These are phyloP conservation scores for Venturia pyrina DNA, from an alignment of 2,329 filamentous ascomycete genomes.

Conservation along the genomic window DNA sequence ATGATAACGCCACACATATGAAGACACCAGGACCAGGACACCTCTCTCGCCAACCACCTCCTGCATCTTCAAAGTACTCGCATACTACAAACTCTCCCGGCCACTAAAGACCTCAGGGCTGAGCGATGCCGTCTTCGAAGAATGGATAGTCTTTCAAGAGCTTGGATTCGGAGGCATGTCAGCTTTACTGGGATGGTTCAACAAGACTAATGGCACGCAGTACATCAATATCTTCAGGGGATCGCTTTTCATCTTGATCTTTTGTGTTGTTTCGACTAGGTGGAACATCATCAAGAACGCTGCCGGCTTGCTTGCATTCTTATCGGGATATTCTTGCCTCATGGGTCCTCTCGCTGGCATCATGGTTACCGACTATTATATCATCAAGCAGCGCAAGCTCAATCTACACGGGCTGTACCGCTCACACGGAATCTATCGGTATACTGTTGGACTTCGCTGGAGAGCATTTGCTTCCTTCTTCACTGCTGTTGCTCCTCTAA, in stretches of 20 bases:
- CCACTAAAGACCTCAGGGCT: no score
- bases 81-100: no score
- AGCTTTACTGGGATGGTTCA: not conserved
- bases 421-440: constrained; percentile 25
- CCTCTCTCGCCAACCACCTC: no score
- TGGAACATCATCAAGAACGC: constrained; percentile 30
- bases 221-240: constrained; percentile 26
- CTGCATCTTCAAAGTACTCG: no score
- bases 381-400: constrained; percentile 26
- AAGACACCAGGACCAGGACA: no score
- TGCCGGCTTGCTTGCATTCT: constrained; percentile 23
- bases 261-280: constrained; percentile 25
- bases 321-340: constrained; percentile 27
- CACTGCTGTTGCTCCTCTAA: constrained; percentile 23
- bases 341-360: constrained; percentile 27
- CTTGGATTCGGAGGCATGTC: no score
- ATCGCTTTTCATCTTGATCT: constrained; percentile 25
- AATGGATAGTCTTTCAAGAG: no score
- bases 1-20: no score
- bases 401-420: constrained; percentile 25
- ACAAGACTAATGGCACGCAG: not conserved
- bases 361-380: constrained; percentile 26
- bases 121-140: no score
- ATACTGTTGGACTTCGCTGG: constrained; percentile 24
- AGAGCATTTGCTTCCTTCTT: constrained; percentile 24